Evolutionary conservation across 1,284 basidiomycete species (phyloP), one percentile per base, ranked within the genome.

Genomic region (Heterobasidion occidentale): DNA sequence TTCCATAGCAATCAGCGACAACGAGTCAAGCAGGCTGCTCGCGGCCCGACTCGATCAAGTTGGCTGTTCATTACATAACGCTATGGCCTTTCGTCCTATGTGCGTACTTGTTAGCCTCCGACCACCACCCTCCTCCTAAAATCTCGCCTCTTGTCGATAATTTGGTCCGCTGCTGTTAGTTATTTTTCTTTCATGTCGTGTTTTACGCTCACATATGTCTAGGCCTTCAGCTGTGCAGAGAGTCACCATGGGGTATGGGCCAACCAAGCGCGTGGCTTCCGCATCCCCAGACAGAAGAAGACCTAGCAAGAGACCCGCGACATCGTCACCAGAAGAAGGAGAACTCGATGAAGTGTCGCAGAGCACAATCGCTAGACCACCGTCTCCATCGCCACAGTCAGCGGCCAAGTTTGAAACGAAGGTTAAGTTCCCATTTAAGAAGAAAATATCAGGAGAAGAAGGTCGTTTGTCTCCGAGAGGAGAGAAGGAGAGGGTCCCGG

Each of bases 261-360:
- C 47, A 19, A 49, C 46, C 27, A 88, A 88, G 70, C 77, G 86
- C 57, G 71, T 70, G 54, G 81, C 83, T 27, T 80, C 81, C 42
- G 65, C 68, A 51, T 79, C 81, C 9, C 76, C 77, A 47, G 53
- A 56, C 2, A 56, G 48, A 27, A 67, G 69, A 45, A 75, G 83
- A 50, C 76, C 79, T 5, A 46, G 68, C 8, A 90, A 89, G 65
- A 76, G 86, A 46, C 74, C 68, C 19, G 74, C 76, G 8, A 78
- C 81, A 2, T 78, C 76, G 1, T 84, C 87, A 0, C 88, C 86
- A 53, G 88, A 90, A 68, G 88, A 90, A 65, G 88, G 88, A 52
- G 88, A 90, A 64, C 70, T 90, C 54, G 86, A 88, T 63, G 78
- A 80, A 38, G 64, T 63, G 3, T 66, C 65, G 7, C 60, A 69